Base-by-base conservation (phyloP, 2,329 filamentous ascomycete species). In the Phaeosphaeriaceae sp. region DNA sequence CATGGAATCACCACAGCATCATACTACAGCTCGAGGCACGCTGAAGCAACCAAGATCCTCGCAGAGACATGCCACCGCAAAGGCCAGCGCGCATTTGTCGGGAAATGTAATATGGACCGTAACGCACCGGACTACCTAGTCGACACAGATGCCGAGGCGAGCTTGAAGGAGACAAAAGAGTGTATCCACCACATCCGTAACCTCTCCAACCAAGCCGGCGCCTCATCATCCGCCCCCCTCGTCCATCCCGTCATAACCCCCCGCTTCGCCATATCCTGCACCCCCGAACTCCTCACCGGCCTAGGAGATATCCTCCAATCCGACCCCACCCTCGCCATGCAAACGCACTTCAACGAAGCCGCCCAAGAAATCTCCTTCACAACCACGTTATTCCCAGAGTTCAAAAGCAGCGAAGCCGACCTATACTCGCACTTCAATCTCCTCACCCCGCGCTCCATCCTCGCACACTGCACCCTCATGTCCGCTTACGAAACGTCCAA, bases 331-430 rank as follows among this genome's bases (percentile, higher is more conserved):
- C 69, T 90, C 21, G 80, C 85, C 0, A 84, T 91, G 30, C 88
- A 91, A 74, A 90, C 88, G 2, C 88, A 90, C 70, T 89, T 90
- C 78, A 86, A 89, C 72, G 88, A 90, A 68, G 86, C 88, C 0
- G 78, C 82, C 65, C 83, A 88, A 59, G 88, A 90, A 71, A 86
- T 88, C 54, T 63, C 78, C 1, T 82, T 83, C 21, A 90, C 88
- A 0, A 75, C 73, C 8, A 71, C 79, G 0, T 75, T 90, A 2
- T 90, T 89, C 64, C 86, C 86, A 0, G 72, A 80, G 0, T 87
- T 87, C 51, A 64, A 69, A 1, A 52, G 35, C 15, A 86, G 80
- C 54, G 88, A 90, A 71, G 85, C 82, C 0, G 86, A 89, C 54
- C 77, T 91, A 3, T 91, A 90, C 66, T 76, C 80, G 10, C 71